Conservation (phyloP, 1,284 basidiomycete genomes). For the Trametes sp. region DNA sequence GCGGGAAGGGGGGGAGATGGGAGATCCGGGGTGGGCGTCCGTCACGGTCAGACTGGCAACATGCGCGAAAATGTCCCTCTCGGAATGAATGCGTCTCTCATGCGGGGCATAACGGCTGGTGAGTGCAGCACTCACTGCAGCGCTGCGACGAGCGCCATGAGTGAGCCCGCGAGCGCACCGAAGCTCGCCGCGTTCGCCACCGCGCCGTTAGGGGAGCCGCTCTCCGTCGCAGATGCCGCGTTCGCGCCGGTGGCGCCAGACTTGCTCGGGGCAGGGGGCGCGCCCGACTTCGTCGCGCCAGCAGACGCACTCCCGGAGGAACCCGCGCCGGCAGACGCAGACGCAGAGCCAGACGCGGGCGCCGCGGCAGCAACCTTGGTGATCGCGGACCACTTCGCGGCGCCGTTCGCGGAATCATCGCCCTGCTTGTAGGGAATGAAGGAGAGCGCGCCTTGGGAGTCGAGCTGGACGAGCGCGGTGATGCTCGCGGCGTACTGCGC, state of each 20-base stretch:
- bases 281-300: slow-evolving; percentile 6
- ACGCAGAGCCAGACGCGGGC: slow-evolving; percentile 29
- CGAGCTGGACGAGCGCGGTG: slow-evolving; percentile 78
- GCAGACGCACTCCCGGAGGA: slow-evolving; percentile 12
- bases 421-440: slow-evolving; percentile 70
- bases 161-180: slow-evolving; percentile 13
- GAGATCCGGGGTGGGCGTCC: slow-evolving; percentile 7
- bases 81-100: neutral
- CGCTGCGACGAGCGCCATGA: slow-evolving; percentile 20
- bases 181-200: slow-evolving; percentile 18
- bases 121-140: slow-evolving; percentile 11
- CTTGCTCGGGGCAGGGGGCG: slow-evolving; percentile 18
- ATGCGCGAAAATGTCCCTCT: slow-evolving; percentile 24
- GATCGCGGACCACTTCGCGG: slow-evolving; percentile 59
- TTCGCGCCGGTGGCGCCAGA: slow-evolving; percentile 1
- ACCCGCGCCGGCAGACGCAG: slow-evolving; percentile 8
- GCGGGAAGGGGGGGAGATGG: neutral
- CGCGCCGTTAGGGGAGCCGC: slow-evolving; percentile 18
- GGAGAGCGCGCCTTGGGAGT: slow-evolving; percentile 69
- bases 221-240: neutral
- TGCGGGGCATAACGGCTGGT: no score
- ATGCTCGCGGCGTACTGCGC: slow-evolving; percentile 80
- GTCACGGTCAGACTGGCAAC: slow-evolving; percentile 6
- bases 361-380: slow-evolving; percentile 38
- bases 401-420: slow-evolving; percentile 52